These are phyloP conservation scores for Spergularia marina DNA, from an alignment of 148 eudicot genomes.

Conservation along the genomic window DNA sequence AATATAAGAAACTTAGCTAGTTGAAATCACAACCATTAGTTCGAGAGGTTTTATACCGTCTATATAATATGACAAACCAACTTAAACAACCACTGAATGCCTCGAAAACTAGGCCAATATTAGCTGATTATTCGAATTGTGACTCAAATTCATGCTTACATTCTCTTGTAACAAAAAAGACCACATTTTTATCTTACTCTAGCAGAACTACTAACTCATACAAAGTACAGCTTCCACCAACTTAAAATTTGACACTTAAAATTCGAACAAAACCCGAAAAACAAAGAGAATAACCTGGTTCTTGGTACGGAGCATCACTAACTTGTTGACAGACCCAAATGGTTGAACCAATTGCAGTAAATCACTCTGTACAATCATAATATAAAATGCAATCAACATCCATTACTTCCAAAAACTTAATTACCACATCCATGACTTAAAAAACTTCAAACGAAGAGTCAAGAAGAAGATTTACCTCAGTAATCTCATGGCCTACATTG, in stretches of 20 bases:
- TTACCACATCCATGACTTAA: neutral
- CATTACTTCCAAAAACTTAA: neutral
- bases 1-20: neutral
- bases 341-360: slow-evolving; percentile 38
- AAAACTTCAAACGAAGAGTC: neutral
- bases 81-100: neutral
- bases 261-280: neutral
- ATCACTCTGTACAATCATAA: slow-evolving; percentile 31
- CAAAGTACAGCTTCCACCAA: neutral
- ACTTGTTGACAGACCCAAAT: slow-evolving; percentile 38
- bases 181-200: neutral
- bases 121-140: neutral
- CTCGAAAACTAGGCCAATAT: neutral
- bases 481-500: slow-evolving; percentile 46
- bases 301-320: slow-evolving; percentile 44
- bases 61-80: neutral
- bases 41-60: neutral
- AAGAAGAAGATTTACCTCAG: slow-evolving; percentile 28
- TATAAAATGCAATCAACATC: slow-evolving; percentile 2
- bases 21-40: neutral
- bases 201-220: neutral
- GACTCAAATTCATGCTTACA: neutral
- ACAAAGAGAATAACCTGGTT: slow-evolving; percentile 32
- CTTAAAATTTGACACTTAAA: neutral
- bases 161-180: neutral